phyloP scores from a whole-genome alignment of 306 rosid genomes.

The Amphicarpaea edgeworthii region DNA sequence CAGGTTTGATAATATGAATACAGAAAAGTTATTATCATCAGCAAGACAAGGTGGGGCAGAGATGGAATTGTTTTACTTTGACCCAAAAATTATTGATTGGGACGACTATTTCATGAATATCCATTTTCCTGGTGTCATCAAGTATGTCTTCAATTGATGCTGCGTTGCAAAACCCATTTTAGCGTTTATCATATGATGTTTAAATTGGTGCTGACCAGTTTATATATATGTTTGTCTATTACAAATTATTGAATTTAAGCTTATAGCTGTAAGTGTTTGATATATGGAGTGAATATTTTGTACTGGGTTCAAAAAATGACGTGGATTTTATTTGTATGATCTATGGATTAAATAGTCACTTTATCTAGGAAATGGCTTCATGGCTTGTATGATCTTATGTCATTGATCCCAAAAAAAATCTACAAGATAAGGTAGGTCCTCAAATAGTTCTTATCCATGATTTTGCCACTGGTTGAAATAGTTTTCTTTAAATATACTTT shows the following conservation, averaged over 20 bases:
- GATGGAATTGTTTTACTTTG: constrained; percentile 67
- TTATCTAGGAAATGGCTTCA: too few relatives aligned
- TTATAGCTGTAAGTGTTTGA: background rate
- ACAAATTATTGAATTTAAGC: background rate
- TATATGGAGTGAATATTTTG: background rate
- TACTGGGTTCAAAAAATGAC: background rate
- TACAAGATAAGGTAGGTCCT: too few relatives aligned
- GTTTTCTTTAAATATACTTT: background rate
- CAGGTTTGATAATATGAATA: constrained; percentile 79
- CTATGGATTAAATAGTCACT: too few relatives aligned
- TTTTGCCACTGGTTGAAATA: background rate
- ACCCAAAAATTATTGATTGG: constrained; percentile 72
- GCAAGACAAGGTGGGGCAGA: constrained; percentile 53
- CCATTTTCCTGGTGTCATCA: constrained; percentile 69
- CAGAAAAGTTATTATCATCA: constrained; percentile 61
- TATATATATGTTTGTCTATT: background rate
- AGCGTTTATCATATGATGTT: background rate
- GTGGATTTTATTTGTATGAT: too few relatives aligned
- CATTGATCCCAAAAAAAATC: too few relatives aligned
- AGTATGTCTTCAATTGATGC: constrained; percentile 59
- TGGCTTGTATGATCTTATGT: too few relatives aligned
- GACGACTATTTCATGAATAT: constrained; percentile 68
- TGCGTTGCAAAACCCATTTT: background rate
- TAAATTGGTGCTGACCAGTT: background rate
- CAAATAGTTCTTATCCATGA: background rate